These are phyloP conservation scores for Fonsecaea monophora DNA, from an alignment of 2,329 filamentous ascomycete species.

Conservation along the genomic window DNA sequence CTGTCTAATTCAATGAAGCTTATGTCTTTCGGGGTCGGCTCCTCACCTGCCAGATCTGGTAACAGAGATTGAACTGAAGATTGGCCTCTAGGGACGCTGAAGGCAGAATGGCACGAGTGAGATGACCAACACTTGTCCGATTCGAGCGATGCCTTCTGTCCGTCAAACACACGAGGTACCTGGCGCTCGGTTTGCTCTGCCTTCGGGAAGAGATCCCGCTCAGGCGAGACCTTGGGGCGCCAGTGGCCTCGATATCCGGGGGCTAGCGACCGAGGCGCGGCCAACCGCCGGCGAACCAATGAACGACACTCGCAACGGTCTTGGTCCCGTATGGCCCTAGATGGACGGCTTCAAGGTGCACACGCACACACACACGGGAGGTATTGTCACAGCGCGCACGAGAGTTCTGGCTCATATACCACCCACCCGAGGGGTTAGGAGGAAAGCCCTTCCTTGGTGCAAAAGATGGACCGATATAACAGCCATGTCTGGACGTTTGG, in stretches of 20 bases:
- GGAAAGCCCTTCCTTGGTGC: background rate
- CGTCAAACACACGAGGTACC: background rate
- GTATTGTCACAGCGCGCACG: background rate
- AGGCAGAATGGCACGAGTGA: background rate
- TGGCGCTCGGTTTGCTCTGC: background rate
- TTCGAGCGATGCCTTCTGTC: background rate
- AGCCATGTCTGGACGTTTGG: background rate
- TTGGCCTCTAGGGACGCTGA: background rate
- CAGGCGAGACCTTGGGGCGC: background rate
- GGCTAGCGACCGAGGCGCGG: constrained; percentile 1
- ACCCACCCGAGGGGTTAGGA: background rate
- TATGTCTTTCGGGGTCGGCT: background rate
- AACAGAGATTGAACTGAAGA: background rate
- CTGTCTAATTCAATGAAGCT: background rate
- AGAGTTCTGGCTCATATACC: background rate
- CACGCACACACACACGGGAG: background rate
- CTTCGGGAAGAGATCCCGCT: constrained; percentile 4
- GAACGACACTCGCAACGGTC: background rate
- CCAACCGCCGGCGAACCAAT: background rate
- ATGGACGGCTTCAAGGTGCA: background rate
- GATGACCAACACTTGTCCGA: background rate
- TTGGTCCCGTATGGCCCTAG: background rate
- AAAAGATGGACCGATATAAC: background rate
- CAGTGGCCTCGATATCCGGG: background rate
- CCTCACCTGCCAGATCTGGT: background rate